Conservation (phyloP, 306 rosid species). For the Vigna nakashimae region DNA sequence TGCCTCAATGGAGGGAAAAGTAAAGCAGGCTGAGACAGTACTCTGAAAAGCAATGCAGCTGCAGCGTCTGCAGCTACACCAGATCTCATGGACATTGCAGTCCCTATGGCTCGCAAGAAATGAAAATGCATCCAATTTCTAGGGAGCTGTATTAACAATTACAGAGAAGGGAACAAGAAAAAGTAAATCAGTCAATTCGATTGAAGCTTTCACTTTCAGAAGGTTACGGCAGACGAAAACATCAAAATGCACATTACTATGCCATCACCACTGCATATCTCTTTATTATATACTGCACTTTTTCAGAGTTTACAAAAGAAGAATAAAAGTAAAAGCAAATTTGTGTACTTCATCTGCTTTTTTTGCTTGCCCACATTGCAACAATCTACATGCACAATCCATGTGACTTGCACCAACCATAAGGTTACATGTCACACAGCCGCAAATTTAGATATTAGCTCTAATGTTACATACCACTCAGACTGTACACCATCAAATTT, state of each 20-base stretch:
- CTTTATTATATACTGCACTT: not conserved
- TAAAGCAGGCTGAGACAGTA: slow-evolving; percentile 91
- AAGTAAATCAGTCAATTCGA: slow-evolving; percentile 8
- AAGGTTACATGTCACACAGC: not conserved
- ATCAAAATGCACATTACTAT: slow-evolving; percentile 5
- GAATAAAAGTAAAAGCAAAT: not conserved
- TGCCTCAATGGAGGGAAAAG: slow-evolving; percentile 86
- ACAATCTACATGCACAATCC: not conserved
- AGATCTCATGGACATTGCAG: slow-evolving; percentile 93
- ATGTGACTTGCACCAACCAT: not conserved
- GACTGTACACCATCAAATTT: not conserved
- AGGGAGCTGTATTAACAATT: slow-evolving; percentile 71
- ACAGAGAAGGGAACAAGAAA: not conserved
- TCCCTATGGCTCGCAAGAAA: slow-evolving; percentile 92
- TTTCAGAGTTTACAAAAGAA: not conserved
- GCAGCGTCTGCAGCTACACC: slow-evolving; percentile 93
- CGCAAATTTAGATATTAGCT: not conserved
- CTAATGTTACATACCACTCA: not conserved
- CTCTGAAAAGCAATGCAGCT: slow-evolving; percentile 89
- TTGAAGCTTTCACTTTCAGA: slow-evolving; percentile 11
- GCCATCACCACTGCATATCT: not conserved
- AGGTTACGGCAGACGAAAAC: slow-evolving; percentile 1
- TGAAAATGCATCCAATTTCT: slow-evolving; percentile 94
- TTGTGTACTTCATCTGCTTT: not conserved
- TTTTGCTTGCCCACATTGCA: not conserved